Conservation (phyloP, 2,329 filamentous ascomycete species). For the Fusarium agapanthi region DNA sequence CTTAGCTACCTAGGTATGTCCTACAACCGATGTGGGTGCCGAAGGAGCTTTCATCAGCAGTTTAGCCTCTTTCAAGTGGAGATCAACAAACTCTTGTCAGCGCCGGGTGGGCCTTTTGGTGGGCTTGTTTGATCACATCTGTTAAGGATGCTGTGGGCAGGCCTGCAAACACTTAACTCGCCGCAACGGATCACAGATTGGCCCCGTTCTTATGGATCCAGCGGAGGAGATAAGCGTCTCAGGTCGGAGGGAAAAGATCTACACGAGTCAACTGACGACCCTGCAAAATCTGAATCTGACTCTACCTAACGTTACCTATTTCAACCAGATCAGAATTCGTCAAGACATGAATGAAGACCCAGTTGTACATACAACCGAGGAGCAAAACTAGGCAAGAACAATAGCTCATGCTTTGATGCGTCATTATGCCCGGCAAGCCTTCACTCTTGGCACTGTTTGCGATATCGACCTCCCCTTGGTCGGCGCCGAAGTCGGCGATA, state of each 20-base stretch:
- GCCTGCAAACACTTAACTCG: constrained; percentile 6
- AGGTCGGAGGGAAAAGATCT: constrained; percentile 6
- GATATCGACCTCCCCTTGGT: not conserved
- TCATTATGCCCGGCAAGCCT: not conserved
- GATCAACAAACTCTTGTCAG: constrained; percentile 18
- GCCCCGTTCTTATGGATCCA: not conserved
- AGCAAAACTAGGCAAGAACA: not conserved
- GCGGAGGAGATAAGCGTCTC: constrained; percentile 17
- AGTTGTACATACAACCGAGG: not conserved
- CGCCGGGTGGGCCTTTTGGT: constrained; percentile 10
- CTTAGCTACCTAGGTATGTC: not conserved
- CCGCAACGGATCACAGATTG: not conserved
- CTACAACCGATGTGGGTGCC: not conserved
- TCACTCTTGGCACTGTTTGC: not conserved
- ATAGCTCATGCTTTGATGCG: not conserved
- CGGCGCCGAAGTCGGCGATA: constrained; percentile 30
- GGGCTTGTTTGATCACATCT: not conserved
- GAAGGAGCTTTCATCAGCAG: not conserved
- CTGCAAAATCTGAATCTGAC: not conserved
- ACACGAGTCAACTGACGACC: constrained; percentile 4
- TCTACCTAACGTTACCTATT: not conserved
- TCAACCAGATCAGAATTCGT: not conserved
- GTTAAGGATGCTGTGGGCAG: constrained; percentile 11
- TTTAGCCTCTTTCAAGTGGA: constrained; percentile 28
- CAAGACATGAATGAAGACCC: not conserved